Percentiles rank a stretch among this genome's conserved stretches.
Conservation (phyloP, 2,329 filamentous ascomycete species). For the Fusarium devonianum region DNA sequence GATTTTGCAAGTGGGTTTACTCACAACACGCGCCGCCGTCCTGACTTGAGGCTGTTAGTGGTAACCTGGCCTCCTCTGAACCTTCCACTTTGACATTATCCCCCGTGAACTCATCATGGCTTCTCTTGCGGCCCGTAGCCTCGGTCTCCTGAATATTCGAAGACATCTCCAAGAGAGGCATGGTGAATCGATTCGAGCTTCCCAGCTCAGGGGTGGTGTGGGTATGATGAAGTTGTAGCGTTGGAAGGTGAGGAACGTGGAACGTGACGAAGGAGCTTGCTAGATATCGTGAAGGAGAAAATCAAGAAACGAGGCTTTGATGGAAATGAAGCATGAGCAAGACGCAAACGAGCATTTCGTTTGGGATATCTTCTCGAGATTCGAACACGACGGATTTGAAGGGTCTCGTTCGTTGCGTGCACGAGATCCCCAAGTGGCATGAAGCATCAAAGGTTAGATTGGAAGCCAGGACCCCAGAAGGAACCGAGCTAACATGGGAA, state of each 20-base stretch:
- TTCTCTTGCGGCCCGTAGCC: conserved; percentile 53
- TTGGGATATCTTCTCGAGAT: background rate
- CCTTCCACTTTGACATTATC: conserved; percentile 42
- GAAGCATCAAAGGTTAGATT: conserved; percentile 23
- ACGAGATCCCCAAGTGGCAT: conserved; percentile 26
- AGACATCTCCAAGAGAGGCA: conserved; percentile 59
- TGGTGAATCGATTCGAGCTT: conserved; percentile 36
- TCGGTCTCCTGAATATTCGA: conserved; percentile 58
- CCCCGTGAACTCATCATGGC: conserved; percentile 54
- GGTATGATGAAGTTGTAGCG: background rate
- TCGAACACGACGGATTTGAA: conserved; percentile 7
- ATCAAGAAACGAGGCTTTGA: conserved; percentile 21
- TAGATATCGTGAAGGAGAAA: conserved; percentile 13
- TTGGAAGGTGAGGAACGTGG: background rate
- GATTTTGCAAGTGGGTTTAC: background rate
- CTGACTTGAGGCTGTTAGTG: conserved; percentile 21
- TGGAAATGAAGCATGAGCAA: conserved; percentile 3
- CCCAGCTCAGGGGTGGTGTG: conserved; percentile 6
- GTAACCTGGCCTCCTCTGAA: conserved; percentile 29
- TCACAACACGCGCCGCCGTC: conserved; percentile 37
- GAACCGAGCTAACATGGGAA: conserved; percentile 13
- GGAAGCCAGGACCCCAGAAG: conserved; percentile 25
- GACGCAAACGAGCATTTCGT: conserved; percentile 10
- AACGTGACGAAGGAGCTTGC: conserved; percentile 4
- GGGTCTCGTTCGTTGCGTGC: conserved; percentile 12